Evolutionary conservation across 1,284 basidiomycete species (phyloP).

Genomic region (Ganoderma resinaceum): DNA sequence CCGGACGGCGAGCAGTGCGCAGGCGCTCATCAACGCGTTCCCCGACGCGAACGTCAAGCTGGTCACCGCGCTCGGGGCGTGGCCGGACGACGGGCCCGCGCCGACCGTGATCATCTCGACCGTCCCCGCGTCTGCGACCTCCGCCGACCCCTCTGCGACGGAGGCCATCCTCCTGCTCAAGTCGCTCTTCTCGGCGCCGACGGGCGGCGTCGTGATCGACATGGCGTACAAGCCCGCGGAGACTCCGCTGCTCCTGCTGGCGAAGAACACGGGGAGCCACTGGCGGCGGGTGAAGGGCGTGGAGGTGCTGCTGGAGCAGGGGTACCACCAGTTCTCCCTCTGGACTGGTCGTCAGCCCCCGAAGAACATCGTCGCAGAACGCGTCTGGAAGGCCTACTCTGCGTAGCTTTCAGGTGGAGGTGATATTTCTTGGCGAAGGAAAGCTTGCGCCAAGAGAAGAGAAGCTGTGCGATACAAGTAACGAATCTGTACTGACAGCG

Average conservation of each 20-base stretch:
- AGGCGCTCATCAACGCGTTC: slow-evolving; percentile 73
- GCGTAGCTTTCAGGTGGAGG: background rate
- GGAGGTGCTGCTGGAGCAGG: slow-evolving; percentile 88
- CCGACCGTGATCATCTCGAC: slow-evolving; percentile 86
- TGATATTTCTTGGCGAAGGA: background rate
- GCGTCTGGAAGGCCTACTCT: slow-evolving; percentile 57
- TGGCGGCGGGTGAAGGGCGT: slow-evolving; percentile 84
- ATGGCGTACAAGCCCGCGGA: slow-evolving; percentile 91
- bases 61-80: slow-evolving; percentile 62
- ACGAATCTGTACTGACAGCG: background rate
- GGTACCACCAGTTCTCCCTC: slow-evolving; percentile 82
- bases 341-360: slow-evolving; percentile 81
- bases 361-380: slow-evolving; percentile 49
- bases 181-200: slow-evolving; percentile 56
- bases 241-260: slow-evolving; percentile 71
- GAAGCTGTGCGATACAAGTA: background rate
- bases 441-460: background rate
- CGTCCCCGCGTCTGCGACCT: slow-evolving; percentile 80
- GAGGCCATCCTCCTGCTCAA: slow-evolving; percentile 63
- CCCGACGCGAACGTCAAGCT: slow-evolving; percentile 69
- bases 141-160: slow-evolving; percentile 43
- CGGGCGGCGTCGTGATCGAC: slow-evolving; percentile 79
- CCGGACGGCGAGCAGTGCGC: slow-evolving; percentile 78
- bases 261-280: slow-evolving; percentile 51
- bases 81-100: slow-evolving; percentile 53